A percentile compares a stretch with the other conserved stretches of the same genome.
phyloP scores from a whole-genome alignment of 1,284 basidiomycete genomes.

The Boletus nobilissimus region DNA sequence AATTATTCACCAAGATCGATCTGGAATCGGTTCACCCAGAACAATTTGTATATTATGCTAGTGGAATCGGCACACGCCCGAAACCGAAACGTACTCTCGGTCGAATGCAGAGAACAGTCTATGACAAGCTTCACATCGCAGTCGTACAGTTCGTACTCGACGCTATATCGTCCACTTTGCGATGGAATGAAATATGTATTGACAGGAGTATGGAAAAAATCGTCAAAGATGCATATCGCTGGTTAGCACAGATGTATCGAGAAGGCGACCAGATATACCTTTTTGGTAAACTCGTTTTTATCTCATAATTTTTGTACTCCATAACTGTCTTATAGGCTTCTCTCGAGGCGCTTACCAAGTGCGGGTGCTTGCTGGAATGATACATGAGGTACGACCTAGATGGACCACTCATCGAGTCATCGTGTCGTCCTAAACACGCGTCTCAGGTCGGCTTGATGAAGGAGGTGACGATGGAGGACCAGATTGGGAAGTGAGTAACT shows the following conservation, averaged over 20 bases:
- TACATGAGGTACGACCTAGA: constrained; percentile 45
- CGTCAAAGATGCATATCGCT: constrained; percentile 51
- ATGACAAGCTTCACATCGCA: constrained; percentile 39
- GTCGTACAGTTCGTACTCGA: constrained; percentile 36
- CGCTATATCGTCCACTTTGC: not conserved
- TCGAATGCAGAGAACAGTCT: constrained; percentile 27
- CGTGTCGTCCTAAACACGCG: not conserved
- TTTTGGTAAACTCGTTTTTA: constrained; percentile 47
- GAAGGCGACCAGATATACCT: constrained; percentile 54
- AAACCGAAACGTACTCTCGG: constrained; percentile 34
- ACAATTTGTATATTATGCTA: constrained; percentile 50
- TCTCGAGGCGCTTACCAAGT: constrained; percentile 60
- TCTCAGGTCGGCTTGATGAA: constrained; percentile 40
- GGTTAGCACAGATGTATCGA: constrained; percentile 52
- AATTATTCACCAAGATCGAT: constrained; percentile 44
- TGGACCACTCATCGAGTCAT: not conserved
- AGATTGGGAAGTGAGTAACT: constrained; percentile 35
- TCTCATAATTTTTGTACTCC: not conserved
- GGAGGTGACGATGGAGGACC: constrained; percentile 35
- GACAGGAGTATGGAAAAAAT: constrained; percentile 42
- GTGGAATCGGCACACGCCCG: constrained; percentile 51
- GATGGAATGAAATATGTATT: not conserved
- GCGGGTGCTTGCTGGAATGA: constrained; percentile 55
- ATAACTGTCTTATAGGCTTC: constrained; percentile 47
- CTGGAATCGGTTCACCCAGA: constrained; percentile 28